Evolutionary conservation across 352 stramenopile species (phyloP).

Genomic region (Phytophthora quininea): DNA sequence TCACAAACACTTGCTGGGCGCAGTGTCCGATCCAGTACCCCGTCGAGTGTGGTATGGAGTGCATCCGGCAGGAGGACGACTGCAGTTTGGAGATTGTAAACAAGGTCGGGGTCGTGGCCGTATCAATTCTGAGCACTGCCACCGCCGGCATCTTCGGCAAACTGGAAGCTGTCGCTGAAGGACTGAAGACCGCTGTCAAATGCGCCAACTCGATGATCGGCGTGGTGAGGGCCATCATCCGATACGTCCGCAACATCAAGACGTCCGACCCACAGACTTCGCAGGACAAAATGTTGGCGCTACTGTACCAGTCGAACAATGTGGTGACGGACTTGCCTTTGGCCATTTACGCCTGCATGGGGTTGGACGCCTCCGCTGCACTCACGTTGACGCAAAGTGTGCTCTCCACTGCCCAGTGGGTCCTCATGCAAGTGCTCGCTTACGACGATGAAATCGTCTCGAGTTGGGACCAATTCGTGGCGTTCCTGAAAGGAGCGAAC

Average conservation of each 20-base stretch:
- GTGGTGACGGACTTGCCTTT: constrained; percentile 22
- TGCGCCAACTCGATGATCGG: constrained; percentile 39
- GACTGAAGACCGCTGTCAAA: constrained; percentile 33
- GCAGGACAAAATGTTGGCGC: constrained; percentile 33
- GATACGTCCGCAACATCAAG: constrained; percentile 17
- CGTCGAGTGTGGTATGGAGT: constrained; percentile 52
- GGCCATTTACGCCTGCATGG: constrained; percentile 16
- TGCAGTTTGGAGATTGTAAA: constrained; percentile 32
- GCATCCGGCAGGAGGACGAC: constrained; percentile 48
- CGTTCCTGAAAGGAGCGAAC: constrained; percentile 14
- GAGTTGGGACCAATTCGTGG: constrained; percentile 20
- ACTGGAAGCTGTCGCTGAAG: constrained; percentile 29
- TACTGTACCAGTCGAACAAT: constrained; percentile 47
- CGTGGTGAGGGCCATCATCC: not conserved
- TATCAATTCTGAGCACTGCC: constrained; percentile 21
- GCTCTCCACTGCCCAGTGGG: constrained; percentile 20
- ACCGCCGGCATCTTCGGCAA: constrained; percentile 33
- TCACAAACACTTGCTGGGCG: constrained; percentile 37
- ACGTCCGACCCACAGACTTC: constrained; percentile 38
- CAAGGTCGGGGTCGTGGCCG: constrained; percentile 8
- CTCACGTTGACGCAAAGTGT: constrained; percentile 14
- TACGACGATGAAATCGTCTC: constrained; percentile 19
- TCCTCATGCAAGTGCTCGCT: constrained; percentile 16
- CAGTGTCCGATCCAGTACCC: constrained; percentile 51
- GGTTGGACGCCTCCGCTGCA: constrained; percentile 1